These are phyloP conservation scores for Kwoniella shandongensis DNA, from an alignment of 768 basidiomycete genomes.

Conservation along the genomic window DNA sequence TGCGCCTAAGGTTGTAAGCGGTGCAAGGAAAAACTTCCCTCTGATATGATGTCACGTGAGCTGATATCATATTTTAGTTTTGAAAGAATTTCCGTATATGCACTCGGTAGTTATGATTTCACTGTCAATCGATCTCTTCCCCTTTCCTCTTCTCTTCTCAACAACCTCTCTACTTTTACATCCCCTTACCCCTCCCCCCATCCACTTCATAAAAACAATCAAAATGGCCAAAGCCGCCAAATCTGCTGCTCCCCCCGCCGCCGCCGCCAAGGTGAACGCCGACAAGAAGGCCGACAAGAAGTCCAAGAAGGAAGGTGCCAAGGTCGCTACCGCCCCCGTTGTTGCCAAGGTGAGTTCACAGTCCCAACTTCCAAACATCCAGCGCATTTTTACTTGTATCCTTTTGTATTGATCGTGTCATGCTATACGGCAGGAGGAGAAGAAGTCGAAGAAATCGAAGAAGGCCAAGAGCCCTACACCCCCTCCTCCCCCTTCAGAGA, in stretches of 20 bases:
- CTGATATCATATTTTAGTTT: background rate
- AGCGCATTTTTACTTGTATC: background rate
- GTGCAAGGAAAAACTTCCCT: too few relatives aligned
- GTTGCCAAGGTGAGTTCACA: slow-evolving; percentile 30
- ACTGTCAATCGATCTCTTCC: background rate
- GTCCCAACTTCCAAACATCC: background rate
- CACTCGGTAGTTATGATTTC: background rate
- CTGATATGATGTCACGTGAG: too few relatives aligned
- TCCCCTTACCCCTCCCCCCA: slow-evolving; percentile 11
- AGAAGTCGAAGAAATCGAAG: slow-evolving; percentile 45
- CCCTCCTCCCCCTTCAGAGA: slow-evolving; percentile 32
- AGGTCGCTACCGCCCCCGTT: slow-evolving; percentile 24
- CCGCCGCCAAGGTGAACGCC: slow-evolving; percentile 40
- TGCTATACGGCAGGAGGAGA: slow-evolving; percentile 19
- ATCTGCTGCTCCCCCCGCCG: slow-evolving; percentile 36
- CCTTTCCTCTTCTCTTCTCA: too few relatives aligned
- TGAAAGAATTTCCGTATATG: slow-evolving; percentile 16
- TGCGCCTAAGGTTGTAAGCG: too few relatives aligned
- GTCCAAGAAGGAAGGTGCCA: slow-evolving; percentile 39
- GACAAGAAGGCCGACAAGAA: slow-evolving; percentile 44
- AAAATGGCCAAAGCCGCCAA: slow-evolving; percentile 47
- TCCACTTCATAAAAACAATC: slow-evolving; percentile 5
- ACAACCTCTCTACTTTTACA: slow-evolving; percentile 7
- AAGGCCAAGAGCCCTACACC: slow-evolving; percentile 39
- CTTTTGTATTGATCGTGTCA: background rate